These are phyloP conservation scores for Suaeda aralocaspica DNA, from an alignment of 148 eudicot species.

Conservation along the genomic window DNA sequence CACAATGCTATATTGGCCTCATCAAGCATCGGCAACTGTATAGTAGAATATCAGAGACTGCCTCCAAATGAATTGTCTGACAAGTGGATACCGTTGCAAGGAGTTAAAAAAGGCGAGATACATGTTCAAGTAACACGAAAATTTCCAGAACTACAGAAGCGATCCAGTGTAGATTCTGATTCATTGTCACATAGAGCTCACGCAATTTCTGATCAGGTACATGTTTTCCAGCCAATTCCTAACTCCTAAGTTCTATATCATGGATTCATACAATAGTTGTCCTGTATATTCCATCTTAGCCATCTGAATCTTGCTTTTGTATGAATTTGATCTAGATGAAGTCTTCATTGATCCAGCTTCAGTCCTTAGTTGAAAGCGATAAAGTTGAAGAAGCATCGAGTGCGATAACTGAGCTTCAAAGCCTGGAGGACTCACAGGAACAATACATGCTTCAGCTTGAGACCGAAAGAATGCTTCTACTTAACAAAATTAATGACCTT, in stretches of 20 bases:
- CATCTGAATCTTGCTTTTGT: too few species aligned
- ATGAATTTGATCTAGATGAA: constrained; percentile 91
- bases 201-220: constrained; percentile 59
- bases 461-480: constrained; percentile 72
- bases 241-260: too few species aligned
- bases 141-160: constrained; percentile 57
- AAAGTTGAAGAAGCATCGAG: constrained; percentile 51
- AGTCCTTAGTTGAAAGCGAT: constrained; percentile 41
- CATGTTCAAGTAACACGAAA: constrained; percentile 76
- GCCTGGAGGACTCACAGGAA: constrained; percentile 68
- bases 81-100: constrained; percentile 97
- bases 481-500: constrained; percentile 73
- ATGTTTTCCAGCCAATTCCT: not conserved
- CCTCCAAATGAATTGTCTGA: constrained; percentile 70
- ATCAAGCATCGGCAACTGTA: constrained; percentile 80
- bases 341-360: constrained; percentile 54
- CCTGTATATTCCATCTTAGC: too few species aligned
- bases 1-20: constrained; percentile 71
- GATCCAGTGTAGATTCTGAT: constrained; percentile 47
- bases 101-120: constrained; percentile 85
- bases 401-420: constrained; percentile 60
- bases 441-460: constrained; percentile 79
- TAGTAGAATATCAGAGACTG: constrained; percentile 77
- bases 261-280: too few species aligned
- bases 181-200: constrained; percentile 52